A percentile compares a stretch with the other conserved stretches of the same genome.
Conservation (phyloP, 495 filamentous ascomycete species). For the Cercophora samala region DNA sequence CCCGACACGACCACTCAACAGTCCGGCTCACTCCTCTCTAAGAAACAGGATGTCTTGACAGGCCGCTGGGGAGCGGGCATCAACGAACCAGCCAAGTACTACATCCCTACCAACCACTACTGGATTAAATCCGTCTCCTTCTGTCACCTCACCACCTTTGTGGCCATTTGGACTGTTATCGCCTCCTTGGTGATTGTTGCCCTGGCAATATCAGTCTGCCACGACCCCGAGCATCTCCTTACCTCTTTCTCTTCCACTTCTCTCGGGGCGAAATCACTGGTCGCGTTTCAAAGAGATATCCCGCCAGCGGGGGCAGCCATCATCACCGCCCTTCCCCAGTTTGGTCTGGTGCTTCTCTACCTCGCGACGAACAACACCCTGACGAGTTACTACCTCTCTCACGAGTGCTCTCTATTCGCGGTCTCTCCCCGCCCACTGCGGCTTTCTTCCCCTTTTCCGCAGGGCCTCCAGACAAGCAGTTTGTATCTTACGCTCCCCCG, state of each 20-base stretch:
- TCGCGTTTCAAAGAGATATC: constrained; percentile 22
- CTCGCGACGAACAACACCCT: constrained; percentile 39
- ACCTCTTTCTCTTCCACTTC: constrained; percentile 34
- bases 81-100: constrained; percentile 35
- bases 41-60: constrained; percentile 40
- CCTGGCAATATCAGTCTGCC: constrained; percentile 28
- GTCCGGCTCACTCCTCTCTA: constrained; percentile 38
- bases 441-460: constrained; percentile 29
- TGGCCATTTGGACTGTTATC: constrained; percentile 31
- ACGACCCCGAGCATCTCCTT: constrained; percentile 22
- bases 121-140: constrained; percentile 42
- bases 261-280: not conserved
- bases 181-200: constrained; percentile 31
- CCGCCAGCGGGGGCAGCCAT: constrained; percentile 28
- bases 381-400: constrained; percentile 40
- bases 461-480: constrained; percentile 37
- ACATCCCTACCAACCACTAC: constrained; percentile 37
- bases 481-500: constrained; percentile 43
- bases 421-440: constrained; percentile 31
- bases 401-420: constrained; percentile 44
- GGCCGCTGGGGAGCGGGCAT: constrained; percentile 35
- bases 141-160: constrained; percentile 33
- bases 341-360: constrained; percentile 42
- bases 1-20: constrained; percentile 38
- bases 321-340: constrained; percentile 38